These are phyloP conservation scores for Pichia sp. DNA, from an alignment of 1,139 yeast genomes.

Conservation along the genomic window DNA sequence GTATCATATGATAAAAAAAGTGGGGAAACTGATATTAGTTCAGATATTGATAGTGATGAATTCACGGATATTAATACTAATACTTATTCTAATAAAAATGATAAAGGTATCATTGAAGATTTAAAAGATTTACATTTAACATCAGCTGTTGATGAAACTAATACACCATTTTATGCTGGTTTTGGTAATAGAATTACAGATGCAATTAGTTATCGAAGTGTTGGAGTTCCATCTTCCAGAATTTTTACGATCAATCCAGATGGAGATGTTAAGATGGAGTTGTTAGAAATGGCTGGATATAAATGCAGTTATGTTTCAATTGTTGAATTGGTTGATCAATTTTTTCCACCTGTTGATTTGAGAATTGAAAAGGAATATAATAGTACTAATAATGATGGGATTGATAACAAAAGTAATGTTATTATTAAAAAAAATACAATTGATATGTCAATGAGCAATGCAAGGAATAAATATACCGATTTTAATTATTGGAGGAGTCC, in stretches of 20 bases:
- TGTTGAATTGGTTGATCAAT: conserved; percentile 93
- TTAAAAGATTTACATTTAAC: conserved; percentile 2
- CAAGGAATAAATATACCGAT: conserved; percentile 66
- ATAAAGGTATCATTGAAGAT: neutral
- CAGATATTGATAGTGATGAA: conserved; percentile 7
- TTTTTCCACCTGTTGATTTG: conserved; percentile 79
- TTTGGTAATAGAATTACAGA: conserved; percentile 97
- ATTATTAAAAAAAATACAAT: neutral
- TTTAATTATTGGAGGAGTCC: conserved; percentile 92
- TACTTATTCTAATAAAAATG: conserved; percentile 9
- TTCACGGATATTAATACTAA: conserved; percentile 19
- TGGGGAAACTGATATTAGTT: neutral
- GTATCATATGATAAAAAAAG: neutral
- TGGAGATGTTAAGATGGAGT: conserved; percentile 97
- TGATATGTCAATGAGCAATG: conserved; percentile 30
- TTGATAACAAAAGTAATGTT: neutral
- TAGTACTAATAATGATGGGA: neutral
- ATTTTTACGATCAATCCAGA: conserved; percentile 94
- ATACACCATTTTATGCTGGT: conserved; percentile 91
- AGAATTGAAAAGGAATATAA: neutral
- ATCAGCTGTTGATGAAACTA: conserved; percentile 9
- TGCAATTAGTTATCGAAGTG: conserved; percentile 90
- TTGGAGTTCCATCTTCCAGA: conserved; percentile 88
- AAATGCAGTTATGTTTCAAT: conserved; percentile 82
- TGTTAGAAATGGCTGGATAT: conserved; percentile 89